Conservation (phyloP, 2,329 filamentous ascomycete species). For the Arthrocladium fulminans region DNA sequence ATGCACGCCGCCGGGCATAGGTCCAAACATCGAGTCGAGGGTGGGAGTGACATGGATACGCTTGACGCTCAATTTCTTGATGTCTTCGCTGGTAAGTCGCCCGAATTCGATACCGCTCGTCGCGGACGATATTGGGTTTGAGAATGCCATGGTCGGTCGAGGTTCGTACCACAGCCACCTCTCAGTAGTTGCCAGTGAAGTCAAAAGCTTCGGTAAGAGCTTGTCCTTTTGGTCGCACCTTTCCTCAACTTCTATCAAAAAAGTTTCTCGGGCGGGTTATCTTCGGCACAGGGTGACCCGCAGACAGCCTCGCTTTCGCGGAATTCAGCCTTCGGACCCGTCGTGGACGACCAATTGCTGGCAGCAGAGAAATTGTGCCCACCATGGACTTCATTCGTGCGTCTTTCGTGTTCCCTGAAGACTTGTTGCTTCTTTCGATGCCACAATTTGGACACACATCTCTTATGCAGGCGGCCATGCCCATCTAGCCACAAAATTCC, state of each 20-base stretch:
- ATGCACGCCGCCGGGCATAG: conserved; percentile 82
- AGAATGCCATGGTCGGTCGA: conserved; percentile 3
- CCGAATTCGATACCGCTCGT: conserved; percentile 85
- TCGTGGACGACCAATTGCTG: too few relatives aligned
- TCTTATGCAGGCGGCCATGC: too few relatives aligned
- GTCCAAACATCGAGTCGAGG: conserved; percentile 87
- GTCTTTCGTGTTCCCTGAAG: too few relatives aligned
- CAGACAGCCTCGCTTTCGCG: too few relatives aligned
- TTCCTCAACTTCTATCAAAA: background rate
- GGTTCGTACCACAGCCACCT: conserved; percentile 9
- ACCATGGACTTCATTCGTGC: too few relatives aligned
- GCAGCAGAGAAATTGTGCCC: too few relatives aligned
- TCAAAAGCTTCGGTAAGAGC: background rate
- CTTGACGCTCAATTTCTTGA: conserved; percentile 83
- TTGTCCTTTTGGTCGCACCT: background rate
- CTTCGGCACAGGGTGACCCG: background rate
- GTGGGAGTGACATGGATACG: conserved; percentile 86
- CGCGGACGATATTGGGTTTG: conserved; percentile 64
- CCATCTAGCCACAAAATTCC: too few relatives aligned
- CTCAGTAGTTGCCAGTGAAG: background rate
- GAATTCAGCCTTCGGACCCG: too few relatives aligned
- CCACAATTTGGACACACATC: too few relatives aligned
- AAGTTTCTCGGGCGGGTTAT: background rate
- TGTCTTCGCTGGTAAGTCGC: conserved; percentile 72
- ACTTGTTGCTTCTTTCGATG: too few relatives aligned